Base-by-base conservation (phyloP, 1,139 yeast genomes). In the Pichia sorboxylosa region DNA sequence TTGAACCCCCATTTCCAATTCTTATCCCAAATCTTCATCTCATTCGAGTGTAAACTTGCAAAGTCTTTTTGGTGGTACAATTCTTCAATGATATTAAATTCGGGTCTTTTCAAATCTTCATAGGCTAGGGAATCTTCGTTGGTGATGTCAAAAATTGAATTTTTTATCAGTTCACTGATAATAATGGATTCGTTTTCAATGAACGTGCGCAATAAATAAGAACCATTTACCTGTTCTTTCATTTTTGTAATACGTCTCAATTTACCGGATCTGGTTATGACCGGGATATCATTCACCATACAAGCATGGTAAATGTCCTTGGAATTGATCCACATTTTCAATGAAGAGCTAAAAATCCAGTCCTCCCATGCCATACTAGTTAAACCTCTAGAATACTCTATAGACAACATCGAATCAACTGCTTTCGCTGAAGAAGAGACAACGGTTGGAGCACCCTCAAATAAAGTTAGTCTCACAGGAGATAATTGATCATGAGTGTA, bases 361-460 rank as follows among this genome's bases (percentile, higher is more conserved):
- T 46, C 45, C n/a, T 49, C 42, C 38, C 46, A 54, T 2, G 48
- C 38, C 29, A 61, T 47, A 36, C 66, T 49, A 6, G 13, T 22
- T 33, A 46, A 24, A 1, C 34, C 9, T 19, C 11, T 11, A 8
- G 22, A 8, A 29, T 51, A 51, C 32, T 51, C 55, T 1, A 40
- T 32, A 7, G 43, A 43, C 17, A 67, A 45, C 17, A 63, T 54
- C 6, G 55, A 42, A 15, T 53, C 50, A 26, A 59, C 59, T 10
- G 38, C 15, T 8, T 18, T 20, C 10, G 32, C 32, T 33, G 63
- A 56, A 32, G 60, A 45, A n/a, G 72, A 72, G 16, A 66, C 57
- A 41, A 65, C 61, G 5, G 59, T 60, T 4, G 68, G 62, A 0
- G 64, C 61, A 8, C 69, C 70, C 48, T 67, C 73, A 43, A 66